These are phyloP conservation scores for Desmodesmus armatus DNA, from an alignment of 139 green algal genomes.

Conservation along the genomic window DNA sequence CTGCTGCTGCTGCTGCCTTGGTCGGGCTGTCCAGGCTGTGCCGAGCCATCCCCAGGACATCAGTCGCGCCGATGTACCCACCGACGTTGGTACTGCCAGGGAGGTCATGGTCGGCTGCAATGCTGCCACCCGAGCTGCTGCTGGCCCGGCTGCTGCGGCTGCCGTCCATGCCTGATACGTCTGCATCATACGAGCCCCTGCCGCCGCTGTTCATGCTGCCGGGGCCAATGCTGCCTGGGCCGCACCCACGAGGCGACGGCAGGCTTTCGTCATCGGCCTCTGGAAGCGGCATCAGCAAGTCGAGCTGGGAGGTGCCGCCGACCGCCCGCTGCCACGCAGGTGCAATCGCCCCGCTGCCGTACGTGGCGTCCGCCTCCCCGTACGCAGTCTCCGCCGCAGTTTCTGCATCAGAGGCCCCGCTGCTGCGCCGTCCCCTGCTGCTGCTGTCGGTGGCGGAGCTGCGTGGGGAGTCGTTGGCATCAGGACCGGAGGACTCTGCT, in stretches of 20 bases:
- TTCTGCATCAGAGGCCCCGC: too few relatives aligned
- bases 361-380: too few relatives aligned
- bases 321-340: too few relatives aligned
- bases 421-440: neutral
- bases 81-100: constrained; percentile 22
- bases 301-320: neutral
- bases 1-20: neutral
- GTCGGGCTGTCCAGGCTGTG: neutral
- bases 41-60: neutral
- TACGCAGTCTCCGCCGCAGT: too few relatives aligned
- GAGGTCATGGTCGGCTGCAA: neutral
- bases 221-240: neutral
- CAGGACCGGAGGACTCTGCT: neutral
- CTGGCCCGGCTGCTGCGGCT: constrained; percentile 13
- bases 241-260: neutral
- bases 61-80: neutral
- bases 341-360: too few relatives aligned
- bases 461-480: neutral
- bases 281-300: neutral
- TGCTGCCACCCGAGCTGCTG: constrained; percentile 4
- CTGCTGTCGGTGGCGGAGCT: neutral
- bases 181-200: neutral
- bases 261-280: too few relatives aligned
- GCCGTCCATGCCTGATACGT: neutral
- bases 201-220: neutral